Percentiles rank a stretch among this genome's conserved stretches.
Evolutionary conservation across 139 green algal genomes (phyloP).

Genomic region (Tetratostichococcus sp.): DNA sequence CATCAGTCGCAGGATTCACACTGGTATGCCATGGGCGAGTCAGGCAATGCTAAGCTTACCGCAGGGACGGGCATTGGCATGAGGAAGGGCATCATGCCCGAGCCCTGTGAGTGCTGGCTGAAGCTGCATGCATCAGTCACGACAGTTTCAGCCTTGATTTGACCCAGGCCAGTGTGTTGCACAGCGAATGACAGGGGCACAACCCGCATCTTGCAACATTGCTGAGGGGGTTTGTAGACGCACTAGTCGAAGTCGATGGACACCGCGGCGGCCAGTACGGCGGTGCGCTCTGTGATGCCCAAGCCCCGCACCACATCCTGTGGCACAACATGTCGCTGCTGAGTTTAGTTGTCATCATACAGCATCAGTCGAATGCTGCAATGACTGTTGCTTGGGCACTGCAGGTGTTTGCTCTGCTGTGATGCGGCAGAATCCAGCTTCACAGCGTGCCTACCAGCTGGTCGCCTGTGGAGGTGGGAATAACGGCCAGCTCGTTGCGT

Average conservation of each 20-base stretch:
- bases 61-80: constrained; percentile 29
- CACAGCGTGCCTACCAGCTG: constrained; percentile 52
- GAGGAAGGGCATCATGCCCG: constrained; percentile 34
- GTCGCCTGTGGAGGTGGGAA: constrained; percentile 63
- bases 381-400: too few relatives aligned
- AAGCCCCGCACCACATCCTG: constrained; percentile 51
- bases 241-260: constrained; percentile 52
- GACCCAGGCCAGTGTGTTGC: too few relatives aligned
- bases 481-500: constrained; percentile 58
- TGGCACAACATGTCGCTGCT: too few relatives aligned
- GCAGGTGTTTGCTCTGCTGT: too few relatives aligned
- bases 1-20: too few relatives aligned
- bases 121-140: constrained; percentile 35
- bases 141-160: too few relatives aligned
- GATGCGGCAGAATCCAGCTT: too few relatives aligned
- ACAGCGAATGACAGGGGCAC: too few relatives aligned
- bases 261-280: constrained; percentile 72
- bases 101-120: constrained; percentile 49
- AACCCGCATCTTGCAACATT: too few relatives aligned
- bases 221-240: not conserved
- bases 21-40: too few relatives aligned
- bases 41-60: not conserved
- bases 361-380: too few relatives aligned
- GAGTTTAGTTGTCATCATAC: too few relatives aligned
- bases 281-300: constrained; percentile 64